Conservation (phyloP, 23 red algal species). For the Gracilaria vermiculophylla region DNA sequence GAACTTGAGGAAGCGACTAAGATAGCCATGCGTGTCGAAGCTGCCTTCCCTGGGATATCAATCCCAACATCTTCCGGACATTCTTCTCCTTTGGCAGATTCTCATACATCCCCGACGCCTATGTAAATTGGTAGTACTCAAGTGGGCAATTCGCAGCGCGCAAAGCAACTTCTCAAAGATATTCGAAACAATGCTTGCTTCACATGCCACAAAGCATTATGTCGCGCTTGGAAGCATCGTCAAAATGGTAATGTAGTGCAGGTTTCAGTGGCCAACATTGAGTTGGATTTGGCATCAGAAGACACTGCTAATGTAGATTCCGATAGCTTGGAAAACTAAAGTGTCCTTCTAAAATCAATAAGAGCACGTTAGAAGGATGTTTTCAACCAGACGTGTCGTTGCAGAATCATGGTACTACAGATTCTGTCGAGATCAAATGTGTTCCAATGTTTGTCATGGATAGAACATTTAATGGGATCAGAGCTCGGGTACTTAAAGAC, state of each 20-base stretch:
- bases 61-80: too few species aligned
- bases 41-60: background rate
- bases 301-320: too few species aligned
- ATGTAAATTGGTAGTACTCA: background rate
- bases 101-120: background rate
- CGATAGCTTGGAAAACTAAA: too few species aligned
- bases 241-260: too few species aligned
- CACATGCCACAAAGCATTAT: background rate
- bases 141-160: background rate
- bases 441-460: background rate
- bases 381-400: background rate
- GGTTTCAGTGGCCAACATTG: too few species aligned
- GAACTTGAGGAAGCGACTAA: background rate
- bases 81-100: background rate
- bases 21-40: background rate
- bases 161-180: background rate
- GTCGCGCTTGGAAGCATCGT: background rate
- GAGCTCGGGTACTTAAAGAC: slow-evolving; percentile 21
- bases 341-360: background rate
- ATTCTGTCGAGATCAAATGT: background rate
- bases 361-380: slow-evolving; percentile 14
- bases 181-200: background rate
- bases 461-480: background rate
- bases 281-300: too few species aligned
- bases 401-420: background rate